These are phyloP conservation scores for Gossypium stocksii DNA, from an alignment of 345 rosid genomes.

Conservation along the genomic window DNA sequence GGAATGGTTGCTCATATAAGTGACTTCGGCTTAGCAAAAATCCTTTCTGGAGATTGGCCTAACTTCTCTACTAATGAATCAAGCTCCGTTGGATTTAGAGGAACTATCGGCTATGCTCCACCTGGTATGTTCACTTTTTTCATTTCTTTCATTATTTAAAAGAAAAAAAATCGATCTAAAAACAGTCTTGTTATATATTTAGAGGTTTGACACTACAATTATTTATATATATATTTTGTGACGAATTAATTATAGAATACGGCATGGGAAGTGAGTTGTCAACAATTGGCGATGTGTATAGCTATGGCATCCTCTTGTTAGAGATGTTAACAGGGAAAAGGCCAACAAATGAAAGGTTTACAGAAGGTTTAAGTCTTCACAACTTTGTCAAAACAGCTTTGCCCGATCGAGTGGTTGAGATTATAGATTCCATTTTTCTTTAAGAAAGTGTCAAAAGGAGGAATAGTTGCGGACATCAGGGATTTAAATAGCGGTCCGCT, in stretches of 20 bases:
- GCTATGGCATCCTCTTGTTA: not conserved
- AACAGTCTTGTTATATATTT: too few relatives aligned
- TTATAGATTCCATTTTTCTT: too few relatives aligned
- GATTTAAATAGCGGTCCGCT: too few relatives aligned
- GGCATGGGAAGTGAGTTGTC: not conserved
- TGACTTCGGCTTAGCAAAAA: constrained; percentile 6
- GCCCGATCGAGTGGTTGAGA: not conserved
- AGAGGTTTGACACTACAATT: too few relatives aligned
- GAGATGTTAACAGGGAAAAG: not conserved
- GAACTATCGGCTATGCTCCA: constrained; percentile 24
- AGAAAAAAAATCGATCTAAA: not conserved
- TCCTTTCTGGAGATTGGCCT: not conserved
- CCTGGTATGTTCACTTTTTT: constrained; percentile 16
- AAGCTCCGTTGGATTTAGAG: constrained; percentile 4
- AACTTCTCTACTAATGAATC: too few relatives aligned
- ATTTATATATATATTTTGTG: too few relatives aligned
- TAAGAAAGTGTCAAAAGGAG: too few relatives aligned
- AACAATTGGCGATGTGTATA: not conserved
- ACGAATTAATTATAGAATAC: too few relatives aligned
- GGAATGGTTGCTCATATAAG: constrained; percentile 7
- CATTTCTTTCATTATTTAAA: not conserved
- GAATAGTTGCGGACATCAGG: fast-evolving
- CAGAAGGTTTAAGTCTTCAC: not conserved
- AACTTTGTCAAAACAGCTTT: not conserved
- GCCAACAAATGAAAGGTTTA: not conserved